A percentile compares a stretch with the other conserved stretches of the same genome.
Evolutionary conservation across 2,329 filamentous ascomycete genomes (phyloP).

Genomic region (Teratosphaeria zuluensis): DNA sequence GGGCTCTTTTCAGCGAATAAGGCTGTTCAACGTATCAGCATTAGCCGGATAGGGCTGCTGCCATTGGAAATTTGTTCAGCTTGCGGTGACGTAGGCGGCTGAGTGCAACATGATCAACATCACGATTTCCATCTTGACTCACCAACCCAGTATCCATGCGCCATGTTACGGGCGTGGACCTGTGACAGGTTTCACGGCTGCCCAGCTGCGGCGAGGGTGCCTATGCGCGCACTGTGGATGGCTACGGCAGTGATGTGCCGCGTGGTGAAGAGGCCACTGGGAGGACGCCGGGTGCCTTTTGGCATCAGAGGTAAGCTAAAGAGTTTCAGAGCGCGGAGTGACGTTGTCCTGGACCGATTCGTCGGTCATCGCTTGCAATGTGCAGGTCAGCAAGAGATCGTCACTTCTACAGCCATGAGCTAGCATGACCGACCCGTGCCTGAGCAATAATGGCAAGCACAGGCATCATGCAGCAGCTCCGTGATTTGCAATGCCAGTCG

Average conservation of each 20-base stretch:
- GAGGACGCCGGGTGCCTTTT: not conserved
- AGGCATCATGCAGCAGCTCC: not conserved
- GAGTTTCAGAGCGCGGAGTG: not conserved
- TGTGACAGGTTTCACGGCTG: not conserved
- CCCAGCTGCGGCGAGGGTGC: not conserved
- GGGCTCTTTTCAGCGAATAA: not conserved
- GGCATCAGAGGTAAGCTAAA: not conserved
- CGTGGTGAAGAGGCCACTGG: not conserved
- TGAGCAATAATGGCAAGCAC: not conserved
- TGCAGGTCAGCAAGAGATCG: not conserved
- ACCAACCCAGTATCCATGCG: not conserved
- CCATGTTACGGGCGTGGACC: not conserved
- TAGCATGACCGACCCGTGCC: not conserved
- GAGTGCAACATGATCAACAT: not conserved
- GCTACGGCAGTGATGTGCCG: not conserved
- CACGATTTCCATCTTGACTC: not conserved
- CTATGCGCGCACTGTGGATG: not conserved
- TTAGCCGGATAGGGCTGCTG: not conserved
- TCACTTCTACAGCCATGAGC: not conserved
- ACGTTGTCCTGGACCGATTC: not conserved
- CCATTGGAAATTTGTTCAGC: not conserved
- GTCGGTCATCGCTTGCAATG: not conserved
- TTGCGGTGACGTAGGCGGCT: not conserved
- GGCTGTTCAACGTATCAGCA: not conserved
- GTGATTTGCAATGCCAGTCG: not conserved